Evolutionary conservation across 2,329 filamentous ascomycete species (phyloP), one percentile per base, ranked within the genome.

Genomic region (Pseudopithomyces chartarum): DNA sequence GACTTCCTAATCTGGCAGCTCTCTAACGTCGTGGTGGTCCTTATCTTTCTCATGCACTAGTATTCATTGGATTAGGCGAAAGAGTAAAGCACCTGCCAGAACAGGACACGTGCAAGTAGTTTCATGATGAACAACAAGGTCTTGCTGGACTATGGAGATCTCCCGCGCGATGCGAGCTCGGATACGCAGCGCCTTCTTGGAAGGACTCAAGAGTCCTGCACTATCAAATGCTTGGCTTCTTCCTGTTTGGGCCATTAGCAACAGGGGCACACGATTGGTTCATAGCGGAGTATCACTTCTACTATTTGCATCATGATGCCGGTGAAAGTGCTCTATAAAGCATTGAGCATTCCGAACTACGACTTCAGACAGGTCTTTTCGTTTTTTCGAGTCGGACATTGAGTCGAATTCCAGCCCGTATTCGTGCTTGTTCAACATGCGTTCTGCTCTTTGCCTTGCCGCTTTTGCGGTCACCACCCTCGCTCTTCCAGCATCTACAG

Each of bases 221-320:
- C 45, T 43, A 46, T 42, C 22, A 11, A 19, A 43, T 15, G 36
- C 52, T 54, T 49, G 52, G 44, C 52, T 54, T 54, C 26, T 49
- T 33, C 52, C 44, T 34, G 8, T 54, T 42, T 19, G 13, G 34
- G 47, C 20, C 22, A 23, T 38, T 23, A 15, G n/a, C 19, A 22
- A 48, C 32, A 17, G 2, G 19, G 36, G 32, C 32, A 36, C 19
- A 26, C 17, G 45, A 17, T n/a, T 43, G 40, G 15, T 34, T 17
- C 13, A 23, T 12, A 2, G 29, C 20, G 3, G 29, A 19, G 23
- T 6, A 43, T 46, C 29, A n/a, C 19, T 15, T 3, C 12, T 44
- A 34, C 33, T 19, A 26, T 26, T 10, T 33, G 3, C 2, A 17
- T 29, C 26, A 29, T 29, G 5, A 5, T 29, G 29, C 8, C 23